A percentile compares a stretch with the other conserved stretches of the same genome.
phyloP scores from a whole-genome alignment of 768 basidiomycete genomes.

The Rhizopogon vesiculosus region DNA sequence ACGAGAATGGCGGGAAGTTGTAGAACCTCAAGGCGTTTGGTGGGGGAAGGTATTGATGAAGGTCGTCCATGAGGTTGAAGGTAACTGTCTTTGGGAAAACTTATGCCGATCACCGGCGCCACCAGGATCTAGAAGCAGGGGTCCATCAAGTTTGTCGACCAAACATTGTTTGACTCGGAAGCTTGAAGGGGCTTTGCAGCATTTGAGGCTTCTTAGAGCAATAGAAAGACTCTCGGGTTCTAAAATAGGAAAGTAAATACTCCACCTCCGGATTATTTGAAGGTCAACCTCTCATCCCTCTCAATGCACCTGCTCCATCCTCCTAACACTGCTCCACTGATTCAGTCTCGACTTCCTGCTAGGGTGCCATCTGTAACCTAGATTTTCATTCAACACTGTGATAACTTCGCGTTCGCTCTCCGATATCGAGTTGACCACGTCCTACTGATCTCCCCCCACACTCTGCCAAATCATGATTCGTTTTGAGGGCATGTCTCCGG shows the following conservation, averaged over 20 bases:
- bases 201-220: too few relatives aligned
- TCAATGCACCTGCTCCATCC: conserved; percentile 7
- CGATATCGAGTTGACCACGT: conserved; percentile 1
- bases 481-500: conserved; percentile 68
- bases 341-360: background rate
- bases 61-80: background rate
- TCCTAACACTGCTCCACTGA: conserved; percentile 2
- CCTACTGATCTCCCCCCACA: background rate
- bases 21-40: background rate
- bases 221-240: background rate
- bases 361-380: background rate
- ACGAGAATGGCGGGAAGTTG: background rate
- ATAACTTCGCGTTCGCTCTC: conserved; percentile 6
- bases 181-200: background rate
- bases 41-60: background rate
- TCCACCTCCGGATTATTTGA: conserved; percentile 24
- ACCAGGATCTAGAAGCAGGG: background rate
- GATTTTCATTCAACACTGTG: background rate
- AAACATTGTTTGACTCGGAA: background rate
- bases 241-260: conserved; percentile 19
- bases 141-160: conserved; percentile 18
- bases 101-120: background rate
- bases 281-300: background rate
- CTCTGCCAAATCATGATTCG: conserved; percentile 54
- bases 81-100: background rate